Base-by-base conservation (phyloP, 441 rosid species). In the Brassica hybrid region DNA sequence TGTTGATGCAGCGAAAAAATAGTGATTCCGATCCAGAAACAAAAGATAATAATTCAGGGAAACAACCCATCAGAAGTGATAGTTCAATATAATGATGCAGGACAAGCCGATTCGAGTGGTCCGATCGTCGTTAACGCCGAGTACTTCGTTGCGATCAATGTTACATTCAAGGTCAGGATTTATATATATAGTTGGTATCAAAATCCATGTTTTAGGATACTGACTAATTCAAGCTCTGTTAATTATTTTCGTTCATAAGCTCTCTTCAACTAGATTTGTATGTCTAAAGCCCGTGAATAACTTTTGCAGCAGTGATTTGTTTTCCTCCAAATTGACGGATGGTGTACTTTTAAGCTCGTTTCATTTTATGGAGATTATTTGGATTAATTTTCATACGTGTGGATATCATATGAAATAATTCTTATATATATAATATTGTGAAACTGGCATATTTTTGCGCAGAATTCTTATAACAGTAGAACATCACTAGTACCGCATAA, bases 31-130 rank as follows among this genome's bases (percentile, higher is more conserved):
- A 6, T 0, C 11, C 81, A 83, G 11, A 91, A 85, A 13, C 82
- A 79, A 9, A 85, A 76, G 60, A 83, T 90, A 36, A 10, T 82
- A 61, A 83, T 91, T 52, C 57, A 80, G 34, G 93, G 90, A 75
- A 84, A 63, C 56, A 52, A 71, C 7, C 5, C 67, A 0, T 21
- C 16, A 2, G 9, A 3, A 12, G 88, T 86, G 4, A 14, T 63
- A 1, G 76, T 90, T 58, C 78, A 74, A 52, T 81, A 76, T 67
- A 58, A 48, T 3, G 86, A 81, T 10, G 64, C 17, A 11, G 91
- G 86, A 2, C 3, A 30, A 12, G 8, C 83, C 3, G 16, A 11
- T 17, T 0, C 6, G 0, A 76, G 85, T 66, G 60, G 85, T 16
- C 75, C 85, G 2, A 60, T 89, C 23, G 62, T 21, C 5, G 11